Percentiles rank a stretch among this genome's conserved stretches.
Conservation (phyloP, 257 asterid genomes). For the Nicotiana tomentosiformis region DNA sequence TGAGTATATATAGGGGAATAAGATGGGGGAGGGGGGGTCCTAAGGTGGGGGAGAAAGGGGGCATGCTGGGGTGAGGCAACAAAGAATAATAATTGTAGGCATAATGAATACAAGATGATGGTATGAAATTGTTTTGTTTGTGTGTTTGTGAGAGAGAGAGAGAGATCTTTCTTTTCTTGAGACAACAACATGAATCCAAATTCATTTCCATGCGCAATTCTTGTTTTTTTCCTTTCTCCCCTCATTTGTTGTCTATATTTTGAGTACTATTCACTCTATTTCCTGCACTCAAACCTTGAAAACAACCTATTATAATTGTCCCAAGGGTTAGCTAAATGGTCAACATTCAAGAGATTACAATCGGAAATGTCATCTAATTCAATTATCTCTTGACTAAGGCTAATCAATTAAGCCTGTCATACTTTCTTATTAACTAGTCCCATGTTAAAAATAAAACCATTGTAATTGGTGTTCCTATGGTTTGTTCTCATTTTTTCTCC, state of each 20-base stretch:
- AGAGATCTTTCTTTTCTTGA: constrained; percentile 30
- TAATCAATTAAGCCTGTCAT: not conserved
- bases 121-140: constrained; percentile 11
- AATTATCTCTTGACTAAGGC: not conserved
- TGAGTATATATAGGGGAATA: constrained; percentile 35
- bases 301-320: not conserved
- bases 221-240: not conserved
- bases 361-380: not conserved
- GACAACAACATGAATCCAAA: constrained; percentile 48
- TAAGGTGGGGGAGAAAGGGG: constrained; percentile 7
- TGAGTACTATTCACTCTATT: constrained; percentile 4
- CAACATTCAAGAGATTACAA: not conserved
- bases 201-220: constrained; percentile 45
- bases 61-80: constrained; percentile 54
- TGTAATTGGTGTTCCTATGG: not conserved
- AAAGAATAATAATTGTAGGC: constrained; percentile 71
- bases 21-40: not conserved
- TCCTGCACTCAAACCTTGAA: not conserved
- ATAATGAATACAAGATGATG: constrained; percentile 89
- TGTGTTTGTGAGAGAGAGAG: not conserved
- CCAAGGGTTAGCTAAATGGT: not conserved
- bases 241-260: not conserved
- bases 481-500: not conserved
- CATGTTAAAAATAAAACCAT: not conserved
- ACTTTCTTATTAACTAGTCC: not conserved